Conservation (phyloP, 2,329 filamentous ascomycete species). For the Dothidotthia symphoricarpi region DNA sequence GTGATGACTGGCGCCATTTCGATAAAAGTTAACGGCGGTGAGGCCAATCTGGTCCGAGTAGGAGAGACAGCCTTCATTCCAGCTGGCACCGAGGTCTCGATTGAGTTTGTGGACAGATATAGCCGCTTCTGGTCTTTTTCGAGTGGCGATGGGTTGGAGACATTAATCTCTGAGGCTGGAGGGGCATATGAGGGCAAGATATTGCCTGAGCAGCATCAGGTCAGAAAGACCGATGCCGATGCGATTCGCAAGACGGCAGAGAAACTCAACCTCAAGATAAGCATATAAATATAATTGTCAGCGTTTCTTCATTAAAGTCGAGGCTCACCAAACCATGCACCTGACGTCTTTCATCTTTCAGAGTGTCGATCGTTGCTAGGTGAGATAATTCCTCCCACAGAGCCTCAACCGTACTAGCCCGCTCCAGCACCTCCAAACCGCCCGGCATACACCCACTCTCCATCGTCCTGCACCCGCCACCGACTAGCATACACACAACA, state of each 20-base stretch:
- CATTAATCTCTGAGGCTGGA: conserved; percentile 16
- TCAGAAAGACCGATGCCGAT: conserved; percentile 2
- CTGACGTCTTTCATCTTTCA: too few relatives aligned
- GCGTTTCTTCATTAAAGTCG: not conserved
- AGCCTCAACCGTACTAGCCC: too few relatives aligned
- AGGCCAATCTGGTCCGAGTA: conserved; percentile 12
- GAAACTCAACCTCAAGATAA: conserved; percentile 4
- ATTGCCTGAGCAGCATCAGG: conserved; percentile 11
- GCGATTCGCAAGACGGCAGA: conserved; percentile 6
- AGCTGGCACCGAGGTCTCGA: conserved; percentile 12
- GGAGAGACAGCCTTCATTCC: conserved; percentile 21
- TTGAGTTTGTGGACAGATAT: conserved; percentile 17
- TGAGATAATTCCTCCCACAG: too few relatives aligned
- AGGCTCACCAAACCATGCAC: too few relatives aligned
- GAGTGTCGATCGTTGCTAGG: too few relatives aligned
- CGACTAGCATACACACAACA: conserved; percentile 12
- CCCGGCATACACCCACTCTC: conserved; percentile 16
- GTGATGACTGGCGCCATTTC: conserved; percentile 17
- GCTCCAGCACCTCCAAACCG: not conserved
- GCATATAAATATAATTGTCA: not conserved
- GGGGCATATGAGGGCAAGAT: conserved; percentile 14
- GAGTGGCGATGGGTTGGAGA: conserved; percentile 19
- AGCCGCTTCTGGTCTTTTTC: conserved; percentile 20
- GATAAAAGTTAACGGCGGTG: conserved; percentile 7
- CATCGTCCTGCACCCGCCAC: conserved; percentile 10